These are phyloP conservation scores for Mucor plumbeus DNA, from an alignment of 371 early-diverging fungal species.

Conservation along the genomic window DNA sequence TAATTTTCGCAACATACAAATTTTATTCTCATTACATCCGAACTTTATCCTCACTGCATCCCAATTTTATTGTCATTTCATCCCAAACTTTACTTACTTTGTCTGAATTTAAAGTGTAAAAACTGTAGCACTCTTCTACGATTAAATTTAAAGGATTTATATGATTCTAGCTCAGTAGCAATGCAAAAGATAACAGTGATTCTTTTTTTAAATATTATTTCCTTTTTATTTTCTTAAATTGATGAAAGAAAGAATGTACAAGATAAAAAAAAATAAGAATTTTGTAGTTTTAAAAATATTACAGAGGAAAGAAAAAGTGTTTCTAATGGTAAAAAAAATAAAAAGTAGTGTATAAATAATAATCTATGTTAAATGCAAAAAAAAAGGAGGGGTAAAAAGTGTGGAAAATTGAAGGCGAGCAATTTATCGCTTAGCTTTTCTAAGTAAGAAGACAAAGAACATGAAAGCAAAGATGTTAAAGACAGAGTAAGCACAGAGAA, in stretches of 20 bases:
- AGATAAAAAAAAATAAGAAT: not conserved
- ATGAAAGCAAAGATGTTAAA: slow-evolving; percentile 62
- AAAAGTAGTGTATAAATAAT: slow-evolving; percentile 4
- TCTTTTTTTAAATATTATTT: not conserved
- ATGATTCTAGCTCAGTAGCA: too few relatives aligned
- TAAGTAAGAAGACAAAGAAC: slow-evolving; percentile 55
- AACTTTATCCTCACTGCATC: too few relatives aligned
- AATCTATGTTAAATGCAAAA: slow-evolving; percentile 9
- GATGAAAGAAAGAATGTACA: not conserved
- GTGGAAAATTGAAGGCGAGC: not conserved
- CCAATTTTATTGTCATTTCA: too few relatives aligned
- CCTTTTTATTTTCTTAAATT: not conserved
- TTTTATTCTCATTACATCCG: too few relatives aligned
- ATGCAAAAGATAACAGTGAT: too few relatives aligned
- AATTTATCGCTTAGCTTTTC: slow-evolving; percentile 48
- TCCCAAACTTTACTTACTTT: too few relatives aligned
- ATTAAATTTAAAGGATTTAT: too few relatives aligned
- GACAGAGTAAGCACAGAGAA: slow-evolving; percentile 63
- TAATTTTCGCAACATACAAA: too few relatives aligned
- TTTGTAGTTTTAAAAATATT: slow-evolving; percentile 8
- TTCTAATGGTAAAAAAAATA: slow-evolving; percentile 3
- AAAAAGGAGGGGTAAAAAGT: slow-evolving; percentile 5
- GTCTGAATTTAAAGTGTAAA: too few relatives aligned
- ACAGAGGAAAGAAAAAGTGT: not conserved
- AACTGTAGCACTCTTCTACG: too few relatives aligned